These are phyloP conservation scores for Solanum medicagineum DNA, from an alignment of 257 asterid genomes.

Conservation along the genomic window DNA sequence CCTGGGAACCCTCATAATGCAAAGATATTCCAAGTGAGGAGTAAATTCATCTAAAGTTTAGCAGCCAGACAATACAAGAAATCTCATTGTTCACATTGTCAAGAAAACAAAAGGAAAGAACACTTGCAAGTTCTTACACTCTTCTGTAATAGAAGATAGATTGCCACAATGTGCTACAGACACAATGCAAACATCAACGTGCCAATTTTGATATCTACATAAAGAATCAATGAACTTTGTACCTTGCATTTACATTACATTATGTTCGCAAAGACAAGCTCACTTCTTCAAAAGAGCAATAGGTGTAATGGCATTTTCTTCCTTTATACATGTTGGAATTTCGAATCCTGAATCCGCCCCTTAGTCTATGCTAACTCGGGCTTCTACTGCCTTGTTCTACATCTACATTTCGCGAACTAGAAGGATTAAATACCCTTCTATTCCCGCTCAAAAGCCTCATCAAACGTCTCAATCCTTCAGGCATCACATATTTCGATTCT, in stretches of 20 bases:
- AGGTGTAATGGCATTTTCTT: not conserved
- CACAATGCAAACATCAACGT: not conserved
- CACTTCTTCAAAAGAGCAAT: not conserved
- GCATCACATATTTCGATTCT: not conserved
- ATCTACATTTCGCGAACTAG: not conserved
- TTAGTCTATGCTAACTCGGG: not conserved
- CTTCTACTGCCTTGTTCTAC: slow-evolving; percentile 1
- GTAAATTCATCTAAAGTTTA: too few relatives aligned
- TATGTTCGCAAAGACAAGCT: not conserved
- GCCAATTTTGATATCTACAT: not conserved
- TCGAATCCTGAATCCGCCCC: not conserved
- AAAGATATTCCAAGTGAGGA: too few relatives aligned
- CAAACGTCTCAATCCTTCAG: slow-evolving; percentile 3
- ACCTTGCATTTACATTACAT: not conserved
- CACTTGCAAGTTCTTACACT: not conserved
- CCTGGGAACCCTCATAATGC: too few relatives aligned
- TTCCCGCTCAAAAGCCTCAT: slow-evolving; percentile 12
- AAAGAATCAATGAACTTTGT: not conserved
- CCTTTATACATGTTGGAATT: not conserved
- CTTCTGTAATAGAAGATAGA: not conserved
- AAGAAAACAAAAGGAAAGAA: not conserved
- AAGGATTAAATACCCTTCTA: not conserved
- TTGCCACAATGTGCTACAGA: not conserved
- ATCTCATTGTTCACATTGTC: not conserved
- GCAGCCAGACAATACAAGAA: not conserved